These are phyloP conservation scores for Xylaria sp. DNA, from an alignment of 2,329 filamentous ascomycete species.

Conservation along the genomic window DNA sequence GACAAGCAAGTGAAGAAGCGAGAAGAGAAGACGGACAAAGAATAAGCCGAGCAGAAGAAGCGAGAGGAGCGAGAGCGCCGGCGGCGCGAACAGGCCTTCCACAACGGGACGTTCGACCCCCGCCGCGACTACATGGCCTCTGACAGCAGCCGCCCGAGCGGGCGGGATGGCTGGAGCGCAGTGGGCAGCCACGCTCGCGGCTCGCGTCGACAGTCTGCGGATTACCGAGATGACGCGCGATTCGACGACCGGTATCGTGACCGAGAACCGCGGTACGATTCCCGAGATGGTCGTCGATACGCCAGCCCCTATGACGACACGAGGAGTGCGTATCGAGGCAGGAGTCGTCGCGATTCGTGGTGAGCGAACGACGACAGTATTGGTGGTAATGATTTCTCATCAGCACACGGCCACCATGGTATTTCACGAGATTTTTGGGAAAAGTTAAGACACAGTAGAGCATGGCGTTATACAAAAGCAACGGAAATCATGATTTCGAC, in stretches of 20 bases:
- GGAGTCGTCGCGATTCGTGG: conserved; percentile 38
- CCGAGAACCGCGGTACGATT: conserved; percentile 22
- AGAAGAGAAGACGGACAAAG: conserved; percentile 41
- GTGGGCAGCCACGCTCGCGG: neutral
- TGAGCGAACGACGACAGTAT: neutral
- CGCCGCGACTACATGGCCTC: neutral
- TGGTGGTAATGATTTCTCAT: neutral
- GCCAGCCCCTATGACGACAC: conserved; percentile 27
- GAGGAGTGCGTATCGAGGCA: conserved; percentile 18
- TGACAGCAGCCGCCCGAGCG: neutral
- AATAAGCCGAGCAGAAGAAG: conserved; percentile 31
- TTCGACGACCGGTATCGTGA: conserved; percentile 30
- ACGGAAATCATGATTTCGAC: neutral
- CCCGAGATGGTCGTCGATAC: conserved; percentile 20
- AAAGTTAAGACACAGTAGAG: neutral
- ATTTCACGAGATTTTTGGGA: neutral
- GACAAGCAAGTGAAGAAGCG: conserved; percentile 46
- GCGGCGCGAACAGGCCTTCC: conserved; percentile 22
- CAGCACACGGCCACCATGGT: neutral
- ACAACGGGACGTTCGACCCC: conserved; percentile 8
- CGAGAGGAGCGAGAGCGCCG: conserved; percentile 30
- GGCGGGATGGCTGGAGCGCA: neutral
- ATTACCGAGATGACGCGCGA: conserved; percentile 13
- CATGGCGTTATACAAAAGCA: conserved; percentile 5
- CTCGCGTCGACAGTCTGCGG: conserved; percentile 15